Base-by-base conservation (phyloP, 78 protist species). In the Dictyostelium brefeldianum region DNA sequence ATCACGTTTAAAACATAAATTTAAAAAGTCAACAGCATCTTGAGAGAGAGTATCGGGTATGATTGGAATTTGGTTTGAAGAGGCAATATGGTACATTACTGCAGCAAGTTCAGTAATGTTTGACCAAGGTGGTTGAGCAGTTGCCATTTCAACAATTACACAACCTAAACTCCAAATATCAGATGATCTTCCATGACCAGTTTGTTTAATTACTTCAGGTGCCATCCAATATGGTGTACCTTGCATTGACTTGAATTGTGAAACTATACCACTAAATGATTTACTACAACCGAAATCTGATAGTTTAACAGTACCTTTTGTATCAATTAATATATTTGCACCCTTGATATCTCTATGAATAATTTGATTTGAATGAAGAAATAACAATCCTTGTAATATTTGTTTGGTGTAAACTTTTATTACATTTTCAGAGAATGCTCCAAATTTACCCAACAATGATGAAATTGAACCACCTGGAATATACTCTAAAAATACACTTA, bases 321-420 rank as follows among this genome's bases (percentile, higher is more conserved):
- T 92, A 43, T 89, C 96, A 27, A 97, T 91, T 47, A 97, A 79
- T 41, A 97, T 95, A 56, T 96, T 97, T 25, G 97, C 98, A 7
- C 97, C 98, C 59, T 97, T 97, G 80, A 97, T 90, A 94, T 97
- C 98, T 20, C 98, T 74, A 70, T 97, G 98, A 18, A 97, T 89
- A 56, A 97, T 95, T 31, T 91, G 87, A 43, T 81, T 75, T 15
- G 25, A 7, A 27, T 97, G 98, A 31, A 97, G 80, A 81, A 89
- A 97, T 20, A 74, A 43, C 29, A 97, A 89, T 12, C 98, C 98
- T 7, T 36, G 31, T 12, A 96, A 59, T 6, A 96, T 91, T 80
- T 96, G 97, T 48, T 91, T 71, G 18, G 94, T 91, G 51, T 96
- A 96, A 8, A 67, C 79, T 43, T 53, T 51, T 18, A 96, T 93